Evolutionary conservation across 805 yeast genomes (phyloP).

Genomic region (Hanseniaspora occidentalis): DNA sequence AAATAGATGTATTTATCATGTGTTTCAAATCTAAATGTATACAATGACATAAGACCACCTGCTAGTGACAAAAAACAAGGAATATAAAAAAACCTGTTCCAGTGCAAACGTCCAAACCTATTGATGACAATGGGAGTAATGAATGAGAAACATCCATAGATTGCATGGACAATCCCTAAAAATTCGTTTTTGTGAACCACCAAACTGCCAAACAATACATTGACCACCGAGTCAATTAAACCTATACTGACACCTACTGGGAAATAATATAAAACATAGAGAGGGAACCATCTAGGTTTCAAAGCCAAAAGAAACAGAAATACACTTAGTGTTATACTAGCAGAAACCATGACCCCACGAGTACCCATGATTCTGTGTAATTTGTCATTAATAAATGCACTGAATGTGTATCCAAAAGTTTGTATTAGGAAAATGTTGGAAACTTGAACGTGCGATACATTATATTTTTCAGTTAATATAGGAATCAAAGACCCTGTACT

Average conservation of each 20-base stretch:
- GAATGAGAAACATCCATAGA: conserved; percentile 64
- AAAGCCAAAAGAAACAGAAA: conserved; percentile 11
- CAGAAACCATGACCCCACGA: conserved; percentile 20
- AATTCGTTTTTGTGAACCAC: conserved; percentile 39
- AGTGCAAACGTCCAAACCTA: conserved; percentile 20
- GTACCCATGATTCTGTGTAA: conserved; percentile 18
- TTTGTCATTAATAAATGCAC: conserved; percentile 20
- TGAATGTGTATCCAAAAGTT: conserved; percentile 20
- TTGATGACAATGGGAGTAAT: conserved; percentile 56
- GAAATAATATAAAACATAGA: conserved; percentile 16
- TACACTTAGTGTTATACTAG: conserved; percentile 12
- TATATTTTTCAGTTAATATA: conserved; percentile 17
- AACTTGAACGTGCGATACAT: conserved; percentile 16
- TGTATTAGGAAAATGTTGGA: conserved; percentile 22
- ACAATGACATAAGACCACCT: conserved; percentile 19
- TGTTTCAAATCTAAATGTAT: conserved; percentile 36
- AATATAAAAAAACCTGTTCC: conserved; percentile 18
- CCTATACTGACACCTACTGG: conserved; percentile 26
- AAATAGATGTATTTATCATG: conserved; percentile 24
- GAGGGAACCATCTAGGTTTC: conserved; percentile 15
- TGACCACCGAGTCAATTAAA: conserved; percentile 22
- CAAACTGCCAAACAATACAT: conserved; percentile 22
- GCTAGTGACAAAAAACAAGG: conserved; percentile 29
- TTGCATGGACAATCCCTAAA: conserved; percentile 54
- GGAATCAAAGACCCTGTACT: conserved; percentile 24